phyloP scores from a whole-genome alignment of 768 basidiomycete genomes.

The Suillus subaureus region DNA sequence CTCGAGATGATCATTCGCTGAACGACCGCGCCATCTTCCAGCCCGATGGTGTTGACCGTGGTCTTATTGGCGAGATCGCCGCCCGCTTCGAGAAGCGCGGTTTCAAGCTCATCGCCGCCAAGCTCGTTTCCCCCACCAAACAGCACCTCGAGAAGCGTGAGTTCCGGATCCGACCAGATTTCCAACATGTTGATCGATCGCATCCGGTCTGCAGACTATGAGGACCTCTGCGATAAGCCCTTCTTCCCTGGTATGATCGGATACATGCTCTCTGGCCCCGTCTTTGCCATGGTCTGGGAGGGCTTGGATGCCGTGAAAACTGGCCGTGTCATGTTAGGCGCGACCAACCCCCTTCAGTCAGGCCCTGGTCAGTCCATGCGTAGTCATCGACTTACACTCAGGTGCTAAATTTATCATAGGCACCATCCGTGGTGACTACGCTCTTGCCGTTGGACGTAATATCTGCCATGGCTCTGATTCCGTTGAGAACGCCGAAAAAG shows the following conservation, averaged over 20 bases:
- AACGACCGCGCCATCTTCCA: slow-evolving; percentile 32
- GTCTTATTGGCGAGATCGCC: slow-evolving; percentile 95
- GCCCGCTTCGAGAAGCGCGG: slow-evolving; percentile 96
- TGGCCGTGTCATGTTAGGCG: slow-evolving; percentile 93
- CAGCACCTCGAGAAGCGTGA: slow-evolving; percentile 91
- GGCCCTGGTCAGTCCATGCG: slow-evolving; percentile 62
- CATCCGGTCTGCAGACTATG: slow-evolving; percentile 70
- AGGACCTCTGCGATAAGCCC: slow-evolving; percentile 88
- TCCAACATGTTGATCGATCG: not conserved
- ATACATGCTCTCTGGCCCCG: slow-evolving; percentile 96
- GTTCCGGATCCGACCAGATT: slow-evolving; percentile 15
- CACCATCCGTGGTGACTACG: slow-evolving; percentile 95
- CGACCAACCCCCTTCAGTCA: slow-evolving; percentile 94
- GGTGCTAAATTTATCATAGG: slow-evolving; percentile 44
- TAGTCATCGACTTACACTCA: slow-evolving; percentile 6
- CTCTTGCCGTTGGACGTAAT: slow-evolving; percentile 93
- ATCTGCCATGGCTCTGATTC: slow-evolving; percentile 92
- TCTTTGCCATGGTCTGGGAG: slow-evolving; percentile 95
- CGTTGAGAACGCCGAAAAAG: slow-evolving; percentile 89
- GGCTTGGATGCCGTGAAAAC: slow-evolving; percentile 95
- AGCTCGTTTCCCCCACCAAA: slow-evolving; percentile 78
- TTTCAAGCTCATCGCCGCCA: slow-evolving; percentile 95
- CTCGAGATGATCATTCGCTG: not conserved
- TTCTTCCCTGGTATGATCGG: slow-evolving; percentile 98
- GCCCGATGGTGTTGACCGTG: slow-evolving; percentile 99